Conservation (phyloP, 2,329 filamentous ascomycete species). For the Paracamarosporium sp. region DNA sequence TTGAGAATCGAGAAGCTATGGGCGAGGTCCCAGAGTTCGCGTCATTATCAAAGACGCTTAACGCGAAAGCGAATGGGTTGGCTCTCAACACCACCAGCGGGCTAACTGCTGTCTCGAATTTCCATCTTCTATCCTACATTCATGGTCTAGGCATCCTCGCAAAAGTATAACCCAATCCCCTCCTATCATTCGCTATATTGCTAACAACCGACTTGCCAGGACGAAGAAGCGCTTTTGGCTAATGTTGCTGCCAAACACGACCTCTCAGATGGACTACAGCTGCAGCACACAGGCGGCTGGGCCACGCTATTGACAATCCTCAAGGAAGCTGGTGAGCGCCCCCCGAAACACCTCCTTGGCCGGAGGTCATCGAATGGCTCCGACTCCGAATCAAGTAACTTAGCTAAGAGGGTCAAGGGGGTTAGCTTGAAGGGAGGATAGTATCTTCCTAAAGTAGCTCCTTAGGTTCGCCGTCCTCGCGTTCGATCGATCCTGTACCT, state of each 20-base stretch:
- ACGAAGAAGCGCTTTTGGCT: slow-evolving; percentile 86
- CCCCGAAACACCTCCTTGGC: slow-evolving; percentile 69
- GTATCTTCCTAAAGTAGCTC: slow-evolving; percentile 21
- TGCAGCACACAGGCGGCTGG: slow-evolving; percentile 90
- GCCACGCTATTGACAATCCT: slow-evolving; percentile 91
- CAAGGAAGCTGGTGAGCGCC: slow-evolving; percentile 96
- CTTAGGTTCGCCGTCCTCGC: slow-evolving; percentile 26
- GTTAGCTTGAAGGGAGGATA: slow-evolving; percentile 57
- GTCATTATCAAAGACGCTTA: slow-evolving; percentile 71
- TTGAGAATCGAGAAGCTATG: slow-evolving; percentile 88
- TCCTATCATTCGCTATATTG: slow-evolving; percentile 5
- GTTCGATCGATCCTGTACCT: slow-evolving; percentile 16
- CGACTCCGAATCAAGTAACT: slow-evolving; percentile 63
- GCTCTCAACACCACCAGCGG: slow-evolving; percentile 67
- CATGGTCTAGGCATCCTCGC: slow-evolving; percentile 80
- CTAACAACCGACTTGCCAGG: slow-evolving; percentile 60
- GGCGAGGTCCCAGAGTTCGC: slow-evolving; percentile 84
- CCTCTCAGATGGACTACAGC: slow-evolving; percentile 78
- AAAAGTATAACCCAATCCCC: slow-evolving; percentile 66
- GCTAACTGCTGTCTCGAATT: slow-evolving; percentile 81
- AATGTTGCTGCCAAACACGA: slow-evolving; percentile 83
- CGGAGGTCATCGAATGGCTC: slow-evolving; percentile 42
- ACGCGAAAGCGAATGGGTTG: slow-evolving; percentile 60
- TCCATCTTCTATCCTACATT: slow-evolving; percentile 91
- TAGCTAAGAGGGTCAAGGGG: slow-evolving; percentile 71